These are phyloP conservation scores for Geum urbanum DNA, from an alignment of 306 rosid genomes.

Conservation along the genomic window DNA sequence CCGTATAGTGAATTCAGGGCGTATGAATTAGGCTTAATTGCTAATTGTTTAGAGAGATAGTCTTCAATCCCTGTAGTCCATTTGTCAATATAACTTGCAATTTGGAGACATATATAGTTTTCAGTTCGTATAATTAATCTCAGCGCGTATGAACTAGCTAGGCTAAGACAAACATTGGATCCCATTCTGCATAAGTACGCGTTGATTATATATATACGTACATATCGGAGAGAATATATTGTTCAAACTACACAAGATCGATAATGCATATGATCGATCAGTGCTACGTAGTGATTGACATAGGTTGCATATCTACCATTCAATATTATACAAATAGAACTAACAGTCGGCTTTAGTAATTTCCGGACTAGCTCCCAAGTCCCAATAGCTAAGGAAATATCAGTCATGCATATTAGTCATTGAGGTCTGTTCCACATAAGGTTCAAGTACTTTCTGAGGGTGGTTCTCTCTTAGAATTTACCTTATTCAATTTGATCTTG, in stretches of 20 bases:
- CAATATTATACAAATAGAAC: not conserved
- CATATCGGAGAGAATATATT: too few relatives aligned
- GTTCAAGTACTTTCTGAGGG: not conserved
- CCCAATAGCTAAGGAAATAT: not conserved
- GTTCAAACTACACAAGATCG: not conserved
- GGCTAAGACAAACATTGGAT: not conserved
- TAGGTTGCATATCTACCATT: conserved; percentile 7
- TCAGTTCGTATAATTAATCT: too few relatives aligned
- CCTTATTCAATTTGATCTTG: not conserved
- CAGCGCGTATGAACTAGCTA: too few relatives aligned
- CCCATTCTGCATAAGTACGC: too few relatives aligned
- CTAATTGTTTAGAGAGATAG: too few relatives aligned
- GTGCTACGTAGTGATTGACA: not conserved
- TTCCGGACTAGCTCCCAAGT: too few relatives aligned
- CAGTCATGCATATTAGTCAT: not conserved
- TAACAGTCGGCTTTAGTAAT: not conserved
- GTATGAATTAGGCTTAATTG: too few relatives aligned
- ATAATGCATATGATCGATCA: not conserved
- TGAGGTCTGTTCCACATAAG: not conserved
- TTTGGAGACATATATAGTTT: too few relatives aligned
- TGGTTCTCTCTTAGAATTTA: not conserved
- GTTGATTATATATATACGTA: too few relatives aligned
- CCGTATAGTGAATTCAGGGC: too few relatives aligned
- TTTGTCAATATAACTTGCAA: too few relatives aligned
- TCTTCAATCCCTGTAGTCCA: too few relatives aligned